phyloP scores from a whole-genome alignment of 2,329 filamentous ascomycete genomes.

The Hypoxylon sp. region DNA sequence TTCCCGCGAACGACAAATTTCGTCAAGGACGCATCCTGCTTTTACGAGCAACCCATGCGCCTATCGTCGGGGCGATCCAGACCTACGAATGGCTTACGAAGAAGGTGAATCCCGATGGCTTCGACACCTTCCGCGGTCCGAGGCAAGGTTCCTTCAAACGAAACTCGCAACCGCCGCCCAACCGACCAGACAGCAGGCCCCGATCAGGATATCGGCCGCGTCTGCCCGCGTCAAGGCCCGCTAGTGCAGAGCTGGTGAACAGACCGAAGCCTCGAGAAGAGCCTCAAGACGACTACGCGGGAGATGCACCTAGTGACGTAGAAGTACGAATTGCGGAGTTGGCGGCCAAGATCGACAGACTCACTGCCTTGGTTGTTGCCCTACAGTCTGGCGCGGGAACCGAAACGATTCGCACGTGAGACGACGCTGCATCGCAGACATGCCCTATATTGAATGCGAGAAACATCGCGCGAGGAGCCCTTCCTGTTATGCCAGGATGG shows the following conservation, averaged over 20 bases:
- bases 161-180: conserved; percentile 39
- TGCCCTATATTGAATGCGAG: background rate
- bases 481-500: too few relatives aligned
- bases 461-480: too few relatives aligned
- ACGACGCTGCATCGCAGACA: background rate
- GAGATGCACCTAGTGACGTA: conserved; percentile 55
- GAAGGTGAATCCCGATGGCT: conserved; percentile 57
- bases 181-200: conserved; percentile 41
- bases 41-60: conserved; percentile 73
- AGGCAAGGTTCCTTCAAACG: conserved; percentile 46
- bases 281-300: conserved; percentile 51
- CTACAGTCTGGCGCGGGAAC: conserved; percentile 55
- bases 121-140: conserved; percentile 63
- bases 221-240: conserved; percentile 42
- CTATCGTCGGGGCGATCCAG: conserved; percentile 76
- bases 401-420: conserved; percentile 41
- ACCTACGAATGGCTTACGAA: conserved; percentile 69
- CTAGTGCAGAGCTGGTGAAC: conserved; percentile 42
- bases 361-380: conserved; percentile 64
- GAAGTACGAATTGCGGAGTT: conserved; percentile 68
- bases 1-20: conserved; percentile 72
- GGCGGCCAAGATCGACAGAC: conserved; percentile 67
- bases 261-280: conserved; percentile 36
- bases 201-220: conserved; percentile 43
- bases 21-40: conserved; percentile 71